Evolutionary conservation across 352 stramenopile genomes (phyloP), one percentile per base, ranked within the genome.

Genomic region (Phytopythium chamaehyphon): DNA sequence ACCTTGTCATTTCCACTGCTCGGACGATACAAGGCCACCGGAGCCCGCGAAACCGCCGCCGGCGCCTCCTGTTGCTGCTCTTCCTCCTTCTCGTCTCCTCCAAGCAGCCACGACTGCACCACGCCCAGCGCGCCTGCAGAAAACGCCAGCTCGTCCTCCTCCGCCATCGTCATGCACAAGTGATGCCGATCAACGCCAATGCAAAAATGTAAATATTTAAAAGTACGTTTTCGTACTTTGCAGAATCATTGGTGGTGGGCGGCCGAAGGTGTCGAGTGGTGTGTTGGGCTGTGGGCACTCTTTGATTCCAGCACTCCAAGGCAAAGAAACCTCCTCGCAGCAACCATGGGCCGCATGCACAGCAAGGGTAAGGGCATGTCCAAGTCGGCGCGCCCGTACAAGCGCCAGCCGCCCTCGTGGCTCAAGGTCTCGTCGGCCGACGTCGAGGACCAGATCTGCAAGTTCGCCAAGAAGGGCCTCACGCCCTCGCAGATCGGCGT

Each of bases 391-490:
- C 86, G 90, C 64, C 97, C 97, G 56, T 99, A 99, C 96, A 99
- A 99, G 86, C 93, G 97, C 74, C 96, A 95, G 63, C 95, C 97
- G 54, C 96, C 97, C 45, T 98, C 95, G 63, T 99, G 97, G 97
- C 85, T 98, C 56, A 99, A 99, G 85, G 88, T 98, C 61, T 95
- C 93, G 49, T 35, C 94, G 35, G 77, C 91, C 51, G 96, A 99
- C 69, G 96, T 99, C 24, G 96, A 99, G 70, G 95, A 99, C 53
- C 95, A 99, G 62, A 97, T 99, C 51, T 99, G 96, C 96, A 99
- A 99, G 83, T 96, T 99, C 57, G 96, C 97, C 69, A 99, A 99
- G 90, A 99, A 99, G 88, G 96, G 97, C 73, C 80, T 99, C 18
- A 94, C 86, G 43, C 84, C 84, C 4, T 95, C 84, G 68, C 96